Percentiles rank a stretch among this genome's conserved stretches.
Conservation (phyloP, 257 asterid species). For the Petrea volubilis region DNA sequence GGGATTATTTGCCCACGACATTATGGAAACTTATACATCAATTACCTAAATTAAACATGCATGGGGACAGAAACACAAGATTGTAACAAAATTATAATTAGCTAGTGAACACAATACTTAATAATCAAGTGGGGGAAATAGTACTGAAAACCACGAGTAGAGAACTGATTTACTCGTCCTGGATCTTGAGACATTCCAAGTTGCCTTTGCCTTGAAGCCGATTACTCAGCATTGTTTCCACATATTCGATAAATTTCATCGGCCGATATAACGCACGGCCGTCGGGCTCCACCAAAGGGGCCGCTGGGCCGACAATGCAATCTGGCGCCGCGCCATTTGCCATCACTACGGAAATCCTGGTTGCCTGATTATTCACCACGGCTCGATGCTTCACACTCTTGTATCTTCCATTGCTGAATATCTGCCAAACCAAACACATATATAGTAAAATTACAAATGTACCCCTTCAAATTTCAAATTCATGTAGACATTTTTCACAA, state of each 20-base stretch:
- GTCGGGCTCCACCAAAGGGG: slow-evolving; percentile 11
- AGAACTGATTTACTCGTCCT: neutral
- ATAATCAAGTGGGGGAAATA: no score
- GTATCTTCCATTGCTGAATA: slow-evolving; percentile 45
- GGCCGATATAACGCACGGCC: slow-evolving; percentile 30
- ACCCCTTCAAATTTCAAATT: no score
- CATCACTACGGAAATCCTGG: slow-evolving; percentile 47
- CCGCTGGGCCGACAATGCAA: slow-evolving; percentile 36
- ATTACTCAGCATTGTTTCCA: slow-evolving; percentile 38
- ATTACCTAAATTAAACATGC: no score
- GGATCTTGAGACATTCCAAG: slow-evolving; percentile 30
- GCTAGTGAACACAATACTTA: no score
- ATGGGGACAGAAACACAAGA: no score
- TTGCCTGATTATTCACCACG: slow-evolving; percentile 24
- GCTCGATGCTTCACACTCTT: slow-evolving; percentile 47
- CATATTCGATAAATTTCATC: slow-evolving; percentile 46
- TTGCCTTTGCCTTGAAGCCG: slow-evolving; percentile 38
- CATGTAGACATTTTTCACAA: neutral
- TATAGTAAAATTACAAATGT: no score
- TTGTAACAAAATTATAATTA: no score
- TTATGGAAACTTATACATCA: no score
- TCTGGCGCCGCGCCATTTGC: slow-evolving; percentile 54
- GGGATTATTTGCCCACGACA: no score
- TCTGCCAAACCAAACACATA: neutral
- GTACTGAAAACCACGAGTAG: no score